These are phyloP conservation scores for Glonium stellatum DNA, from an alignment of 495 filamentous ascomycete genomes.

Conservation along the genomic window DNA sequence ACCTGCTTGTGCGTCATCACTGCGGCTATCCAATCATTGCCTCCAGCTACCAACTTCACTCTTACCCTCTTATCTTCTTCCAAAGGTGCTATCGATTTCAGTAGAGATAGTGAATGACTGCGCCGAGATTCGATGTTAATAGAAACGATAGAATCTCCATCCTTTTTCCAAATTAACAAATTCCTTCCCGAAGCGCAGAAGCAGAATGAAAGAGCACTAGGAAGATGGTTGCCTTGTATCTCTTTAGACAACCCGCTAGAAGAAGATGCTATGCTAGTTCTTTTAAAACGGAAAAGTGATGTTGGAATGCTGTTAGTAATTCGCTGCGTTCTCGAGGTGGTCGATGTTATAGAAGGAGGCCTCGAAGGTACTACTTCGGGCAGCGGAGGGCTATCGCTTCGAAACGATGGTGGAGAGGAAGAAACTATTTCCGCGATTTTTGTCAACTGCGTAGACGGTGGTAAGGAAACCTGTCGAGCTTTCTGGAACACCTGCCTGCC, in stretches of 20 bases:
- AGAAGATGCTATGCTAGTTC: background rate
- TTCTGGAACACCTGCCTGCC: background rate
- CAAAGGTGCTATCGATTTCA: background rate
- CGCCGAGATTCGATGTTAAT: background rate
- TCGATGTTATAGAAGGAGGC: background rate
- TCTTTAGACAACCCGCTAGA: background rate
- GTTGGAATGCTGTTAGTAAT: background rate
- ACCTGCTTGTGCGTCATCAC: slow-evolving; percentile 3
- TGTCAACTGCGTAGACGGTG: background rate
- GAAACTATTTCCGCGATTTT: background rate
- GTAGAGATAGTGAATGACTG: background rate
- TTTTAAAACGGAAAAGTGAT: background rate
- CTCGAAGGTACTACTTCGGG: background rate
- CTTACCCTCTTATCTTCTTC: background rate
- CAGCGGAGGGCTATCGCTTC: background rate
- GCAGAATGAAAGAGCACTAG: background rate
- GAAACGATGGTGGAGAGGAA: background rate
- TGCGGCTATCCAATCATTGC: background rate
- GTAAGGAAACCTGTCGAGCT: background rate
- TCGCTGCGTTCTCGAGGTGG: background rate
- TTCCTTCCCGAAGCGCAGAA: background rate
- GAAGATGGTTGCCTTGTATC: background rate
- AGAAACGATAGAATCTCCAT: background rate
- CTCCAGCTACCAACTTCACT: background rate
- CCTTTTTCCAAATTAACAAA: slow-evolving; percentile 1